Conservation (phyloP, 257 asterid species). For the Craterostigma plantagineum region DNA sequence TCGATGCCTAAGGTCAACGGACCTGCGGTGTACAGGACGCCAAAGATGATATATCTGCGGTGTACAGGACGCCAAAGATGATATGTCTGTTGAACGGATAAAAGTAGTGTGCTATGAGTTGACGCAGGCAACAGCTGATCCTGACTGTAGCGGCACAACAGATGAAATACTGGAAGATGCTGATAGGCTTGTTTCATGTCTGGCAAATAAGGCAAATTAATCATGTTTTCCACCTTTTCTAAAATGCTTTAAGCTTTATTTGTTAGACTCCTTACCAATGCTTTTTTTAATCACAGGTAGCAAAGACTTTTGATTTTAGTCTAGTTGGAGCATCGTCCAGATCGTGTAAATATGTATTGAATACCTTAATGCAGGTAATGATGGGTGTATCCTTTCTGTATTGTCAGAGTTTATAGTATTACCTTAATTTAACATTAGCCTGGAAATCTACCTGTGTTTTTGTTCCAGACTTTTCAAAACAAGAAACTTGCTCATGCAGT, state of each 20-base stretch:
- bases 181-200: conserved; percentile 93
- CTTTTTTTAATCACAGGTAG: conserved; percentile 42
- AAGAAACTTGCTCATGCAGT: conserved; percentile 81
- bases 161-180: conserved; percentile 74
- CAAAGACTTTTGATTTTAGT: conserved; percentile 88
- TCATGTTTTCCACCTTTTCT: conserved; percentile 1
- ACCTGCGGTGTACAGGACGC: too few species aligned
- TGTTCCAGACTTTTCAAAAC: conserved; percentile 76
- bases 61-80: too few species aligned
- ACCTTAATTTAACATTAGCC: too few species aligned
- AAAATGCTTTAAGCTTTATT: too few species aligned
- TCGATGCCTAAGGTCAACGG: too few species aligned
- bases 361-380: conserved; percentile 90
- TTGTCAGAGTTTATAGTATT: too few species aligned
- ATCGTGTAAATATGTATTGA: conserved; percentile 95
- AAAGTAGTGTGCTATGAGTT: conserved; percentile 92
- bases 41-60: too few species aligned
- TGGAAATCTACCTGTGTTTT: background rate
- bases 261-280: too few species aligned
- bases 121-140: conserved; percentile 74
- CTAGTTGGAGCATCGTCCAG: conserved; percentile 91
- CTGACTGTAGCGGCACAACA: conserved; percentile 75
- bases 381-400: too few species aligned
- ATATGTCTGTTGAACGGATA: conserved; percentile 99
- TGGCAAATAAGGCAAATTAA: conserved; percentile 69